phyloP scores from a whole-genome alignment of 2,329 filamentous ascomycete genomes.

The Talaromyces sp. region DNA sequence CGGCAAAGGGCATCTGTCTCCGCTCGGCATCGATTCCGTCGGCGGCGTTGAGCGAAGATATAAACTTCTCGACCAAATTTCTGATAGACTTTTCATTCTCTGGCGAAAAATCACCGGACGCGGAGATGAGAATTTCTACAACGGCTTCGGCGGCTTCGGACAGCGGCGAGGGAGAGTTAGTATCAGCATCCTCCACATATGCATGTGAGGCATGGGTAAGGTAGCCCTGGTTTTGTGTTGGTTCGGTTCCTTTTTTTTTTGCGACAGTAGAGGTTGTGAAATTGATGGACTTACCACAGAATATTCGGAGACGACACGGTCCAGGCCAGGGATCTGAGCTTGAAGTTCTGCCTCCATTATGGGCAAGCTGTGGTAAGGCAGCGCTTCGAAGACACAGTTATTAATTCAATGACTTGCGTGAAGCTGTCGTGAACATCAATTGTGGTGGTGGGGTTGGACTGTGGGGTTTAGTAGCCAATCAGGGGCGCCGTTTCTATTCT shows the following conservation, averaged over 20 bases:
- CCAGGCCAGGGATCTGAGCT: constrained; percentile 76
- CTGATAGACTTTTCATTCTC: constrained; percentile 73
- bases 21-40: constrained; percentile 64
- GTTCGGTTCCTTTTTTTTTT: constrained; percentile 2
- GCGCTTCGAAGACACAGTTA: not conserved
- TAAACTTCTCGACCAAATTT: constrained; percentile 83
- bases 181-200: constrained; percentile 68
- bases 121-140: constrained; percentile 84
- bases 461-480: not conserved
- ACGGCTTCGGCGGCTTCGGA: constrained; percentile 78
- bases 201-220: constrained; percentile 85
- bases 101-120: constrained; percentile 73
- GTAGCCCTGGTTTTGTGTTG: constrained; percentile 56
- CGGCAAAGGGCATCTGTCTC: constrained; percentile 65
- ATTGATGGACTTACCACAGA: constrained; percentile 53
- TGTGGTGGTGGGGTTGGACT: not conserved
- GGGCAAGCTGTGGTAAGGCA: not conserved
- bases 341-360: constrained; percentile 83
- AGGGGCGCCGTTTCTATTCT: not conserved
- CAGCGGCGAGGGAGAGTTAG: constrained; percentile 66
- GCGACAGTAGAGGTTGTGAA: not conserved
- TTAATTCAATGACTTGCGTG: not conserved
- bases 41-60: constrained; percentile 69
- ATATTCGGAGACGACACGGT: constrained; percentile 85
- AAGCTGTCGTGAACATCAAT: not conserved